Base-by-base conservation (phyloP, 202 grass and related monocot genomes). In the Cymbopogon flexuosus region DNA sequence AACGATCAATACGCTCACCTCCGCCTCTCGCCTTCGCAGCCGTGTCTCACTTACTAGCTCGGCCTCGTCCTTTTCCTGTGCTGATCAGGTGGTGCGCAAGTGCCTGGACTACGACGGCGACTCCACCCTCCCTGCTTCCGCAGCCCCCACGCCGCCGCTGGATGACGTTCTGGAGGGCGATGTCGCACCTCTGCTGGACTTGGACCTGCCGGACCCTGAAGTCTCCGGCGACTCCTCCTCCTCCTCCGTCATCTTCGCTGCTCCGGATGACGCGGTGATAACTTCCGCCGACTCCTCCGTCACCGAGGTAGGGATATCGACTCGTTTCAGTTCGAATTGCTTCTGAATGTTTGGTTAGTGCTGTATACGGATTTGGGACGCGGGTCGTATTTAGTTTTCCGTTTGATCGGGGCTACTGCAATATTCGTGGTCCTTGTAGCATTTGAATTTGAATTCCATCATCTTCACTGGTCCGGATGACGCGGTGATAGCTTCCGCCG, bases 21-120 rank as follows among this genome's bases (percentile, higher is more conserved):
- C 39, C 15, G 15, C 52, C 21, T 18, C 16, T 2, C 11, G 7
- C 30, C 40, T 65, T 21, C 16, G 6, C 18, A 11, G 4, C 12
- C 30, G 21, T 19, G 15, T 39, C 2, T 39, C 65, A 14, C 16
- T 6, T 71, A 8, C 59, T 16, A 9, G 34, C 24, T 22, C 0
- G 2, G 10, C 49, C 40, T 18, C 36, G 34, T 6, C 58, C 18
- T 6, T 18, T 10, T 29, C 12, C 2, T 31, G 18, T 63, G 63
- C 35, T 36, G 2, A 35, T 75, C 77, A 85, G 85, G 69, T 14
- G 62, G 66, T 85, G 2, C 77, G 77, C 31, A 88, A 91, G 85
- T 61, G 73, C 68, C 73, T 91, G 24, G 39, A 35, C 66, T 91
- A 80, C 71, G 82, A 82, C 30, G 76, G 75, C 58, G 58, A 69